Evolutionary conservation across 495 filamentous ascomycete genomes (phyloP).

Genomic region (Diplogelasinospora grovesii): DNA sequence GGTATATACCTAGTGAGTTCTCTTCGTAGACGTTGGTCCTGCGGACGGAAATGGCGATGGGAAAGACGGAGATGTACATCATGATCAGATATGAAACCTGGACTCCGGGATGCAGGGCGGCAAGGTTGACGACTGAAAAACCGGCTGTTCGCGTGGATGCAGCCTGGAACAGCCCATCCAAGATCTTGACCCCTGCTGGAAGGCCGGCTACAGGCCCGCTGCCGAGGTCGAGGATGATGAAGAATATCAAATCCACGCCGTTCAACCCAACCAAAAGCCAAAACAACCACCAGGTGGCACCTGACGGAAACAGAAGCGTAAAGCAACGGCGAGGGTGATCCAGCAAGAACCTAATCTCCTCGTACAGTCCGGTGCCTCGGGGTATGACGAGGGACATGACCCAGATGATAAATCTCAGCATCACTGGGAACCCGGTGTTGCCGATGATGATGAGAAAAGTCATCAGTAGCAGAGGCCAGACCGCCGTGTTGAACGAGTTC

Average conservation of each 20-base stretch:
- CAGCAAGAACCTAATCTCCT: constrained; percentile 82
- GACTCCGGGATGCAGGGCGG: constrained; percentile 76
- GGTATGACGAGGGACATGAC: constrained; percentile 52
- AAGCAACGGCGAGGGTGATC: constrained; percentile 95
- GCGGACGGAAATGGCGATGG: constrained; percentile 88
- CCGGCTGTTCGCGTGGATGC: constrained; percentile 81
- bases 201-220: constrained; percentile 47
- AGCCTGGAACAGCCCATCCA: constrained; percentile 86
- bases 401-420: constrained; percentile 90
- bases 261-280: constrained; percentile 78
- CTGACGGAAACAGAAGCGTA: constrained; percentile 80
- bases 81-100: constrained; percentile 95
- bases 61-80: constrained; percentile 99
- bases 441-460: constrained; percentile 82
- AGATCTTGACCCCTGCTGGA: constrained; percentile 61
- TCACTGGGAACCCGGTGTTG: constrained; percentile 90
- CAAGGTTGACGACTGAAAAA: constrained; percentile 70
- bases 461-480: constrained; percentile 67
- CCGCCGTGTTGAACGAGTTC: constrained; percentile 71
- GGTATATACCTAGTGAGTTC: constrained; percentile 79
- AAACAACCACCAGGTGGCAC: constrained; percentile 95
- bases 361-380: constrained; percentile 61
- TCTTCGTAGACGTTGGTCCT: constrained; percentile 97
- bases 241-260: constrained; percentile 76
- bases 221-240: constrained; percentile 67